These are phyloP conservation scores for Rosa lucieae DNA, from an alignment of 306 rosid genomes.

Conservation along the genomic window DNA sequence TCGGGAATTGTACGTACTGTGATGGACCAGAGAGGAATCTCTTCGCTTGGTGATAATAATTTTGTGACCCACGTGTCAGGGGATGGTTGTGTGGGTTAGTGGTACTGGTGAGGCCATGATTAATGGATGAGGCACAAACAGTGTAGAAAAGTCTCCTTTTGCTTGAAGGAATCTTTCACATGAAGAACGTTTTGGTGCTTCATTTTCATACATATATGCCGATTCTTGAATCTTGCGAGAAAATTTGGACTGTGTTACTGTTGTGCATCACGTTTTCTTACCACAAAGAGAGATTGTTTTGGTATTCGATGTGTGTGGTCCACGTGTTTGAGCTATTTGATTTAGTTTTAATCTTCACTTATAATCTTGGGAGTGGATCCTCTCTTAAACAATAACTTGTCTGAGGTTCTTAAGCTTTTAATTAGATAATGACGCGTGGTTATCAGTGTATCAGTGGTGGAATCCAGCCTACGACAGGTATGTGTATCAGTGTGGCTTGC, in stretches of 20 bases:
- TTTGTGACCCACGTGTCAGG: conserved; percentile 20
- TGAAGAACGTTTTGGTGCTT: not conserved
- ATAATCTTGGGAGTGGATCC: too few relatives aligned
- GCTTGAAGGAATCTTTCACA: conserved; percentile 17
- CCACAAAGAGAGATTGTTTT: not conserved
- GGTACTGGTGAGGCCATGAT: not conserved
- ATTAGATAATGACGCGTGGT: too few relatives aligned
- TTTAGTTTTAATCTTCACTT: too few relatives aligned
- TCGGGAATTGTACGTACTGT: conserved; percentile 27
- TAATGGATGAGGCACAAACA: not conserved
- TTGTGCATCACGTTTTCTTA: not conserved
- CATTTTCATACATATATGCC: not conserved
- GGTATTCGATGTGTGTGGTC: too few relatives aligned
- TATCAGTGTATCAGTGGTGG: too few relatives aligned
- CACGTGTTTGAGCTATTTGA: too few relatives aligned
- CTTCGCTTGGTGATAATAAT: conserved; percentile 16
- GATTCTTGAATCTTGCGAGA: not conserved
- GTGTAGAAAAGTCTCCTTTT: not conserved
- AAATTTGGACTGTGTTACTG: not conserved
- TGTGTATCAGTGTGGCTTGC: too few relatives aligned
- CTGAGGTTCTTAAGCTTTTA: too few relatives aligned
- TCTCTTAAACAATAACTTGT: too few relatives aligned
- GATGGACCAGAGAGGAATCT: conserved; percentile 35
- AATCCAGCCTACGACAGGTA: too few relatives aligned
- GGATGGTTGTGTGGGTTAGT: not conserved